phyloP scores from a whole-genome alignment of 306 rosid species.

The Myrica gale region DNA sequence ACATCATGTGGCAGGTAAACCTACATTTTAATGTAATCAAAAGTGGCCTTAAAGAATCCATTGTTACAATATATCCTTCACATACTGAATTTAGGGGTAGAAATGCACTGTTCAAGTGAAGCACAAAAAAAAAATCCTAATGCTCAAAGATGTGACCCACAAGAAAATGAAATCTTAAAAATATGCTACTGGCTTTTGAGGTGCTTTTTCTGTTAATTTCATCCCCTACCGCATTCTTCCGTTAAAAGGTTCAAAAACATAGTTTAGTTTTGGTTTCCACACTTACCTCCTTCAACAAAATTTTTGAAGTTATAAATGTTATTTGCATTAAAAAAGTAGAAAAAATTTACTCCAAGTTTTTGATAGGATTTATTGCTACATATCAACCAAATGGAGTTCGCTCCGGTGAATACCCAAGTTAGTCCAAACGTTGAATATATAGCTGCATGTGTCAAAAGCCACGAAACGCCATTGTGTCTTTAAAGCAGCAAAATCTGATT shows the following conservation, averaged over 20 bases:
- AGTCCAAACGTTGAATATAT: not conserved
- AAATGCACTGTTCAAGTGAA: too few species aligned
- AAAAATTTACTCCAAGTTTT: not conserved
- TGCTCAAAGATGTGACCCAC: not conserved
- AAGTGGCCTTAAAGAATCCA: not conserved
- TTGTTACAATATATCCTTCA: not conserved
- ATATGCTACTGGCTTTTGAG: slow-evolving; percentile 6
- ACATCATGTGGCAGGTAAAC: not conserved
- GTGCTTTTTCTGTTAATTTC: not conserved
- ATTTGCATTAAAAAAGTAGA: not conserved
- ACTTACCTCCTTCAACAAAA: slow-evolving; percentile 7
- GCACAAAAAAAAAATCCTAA: not conserved
- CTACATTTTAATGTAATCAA: not conserved
- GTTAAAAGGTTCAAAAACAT: slow-evolving; percentile 14
- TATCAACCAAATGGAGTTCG: slow-evolving; percentile 12
- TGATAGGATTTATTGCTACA: slow-evolving; percentile 12
- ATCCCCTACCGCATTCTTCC: slow-evolving; percentile 14
- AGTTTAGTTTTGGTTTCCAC: slow-evolving; percentile 12
- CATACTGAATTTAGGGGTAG: not conserved
- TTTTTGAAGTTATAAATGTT: not conserved
- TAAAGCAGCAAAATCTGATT: slow-evolving; percentile 27
- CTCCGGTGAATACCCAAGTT: not conserved
- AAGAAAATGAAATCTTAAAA: not conserved
- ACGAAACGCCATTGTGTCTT: slow-evolving; percentile 7
- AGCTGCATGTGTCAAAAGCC: slow-evolving; percentile 15